Base-by-base conservation (phyloP, 2,329 filamentous ascomycete genomes). In the Gremmenia infestans region DNA sequence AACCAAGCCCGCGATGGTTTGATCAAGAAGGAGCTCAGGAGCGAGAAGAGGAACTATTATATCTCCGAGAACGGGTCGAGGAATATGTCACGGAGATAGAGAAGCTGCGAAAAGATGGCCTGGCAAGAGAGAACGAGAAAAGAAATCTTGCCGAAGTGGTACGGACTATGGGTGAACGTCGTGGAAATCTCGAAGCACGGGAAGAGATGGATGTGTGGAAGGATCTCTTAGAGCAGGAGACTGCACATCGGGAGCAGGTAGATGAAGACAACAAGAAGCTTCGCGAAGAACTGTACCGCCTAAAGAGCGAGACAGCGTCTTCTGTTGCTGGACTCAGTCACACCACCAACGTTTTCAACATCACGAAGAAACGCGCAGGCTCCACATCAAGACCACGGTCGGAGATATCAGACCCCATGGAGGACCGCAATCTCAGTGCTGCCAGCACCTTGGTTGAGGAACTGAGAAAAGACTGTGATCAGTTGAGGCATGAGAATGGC, bases 211-310 rank as follows among this genome's bases (percentile, higher is more conserved):
- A 95, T 60, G 93, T 97, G 72, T 96, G 91, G 87, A 96, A 96
- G 71, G 93, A 97, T 65, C 82, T 97, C 59, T 81, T 97, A 25
- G 91, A 97, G 68, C 90, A 94, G 62, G 94, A 99, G 72, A 94
- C 89, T 2, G 87, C 88, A 3, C 85, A 91, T 32, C 84, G 93
- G 56, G 93, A 97, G 72, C 89, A 96, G 71, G 85, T 89, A 0
- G 92, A 97, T 63, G 90, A 96, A 43, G 92, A 97, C 62, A 92
- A 92, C 64, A 86, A 86, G 62, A 85, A 81, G 65, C 80, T 97
- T 15, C 85, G 90, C 6, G 91, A 96, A 55, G 93, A 99, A 68
- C 75, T 95, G 3, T 87, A 89, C 66, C 85, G 88, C 25, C 71
- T 95, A 43, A 84, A 82, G 69, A 81, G 82, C 58, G 83, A 86